phyloP scores from a whole-genome alignment of 352 stramenopile genomes.

The Phytophthora gonapodyides region DNA sequence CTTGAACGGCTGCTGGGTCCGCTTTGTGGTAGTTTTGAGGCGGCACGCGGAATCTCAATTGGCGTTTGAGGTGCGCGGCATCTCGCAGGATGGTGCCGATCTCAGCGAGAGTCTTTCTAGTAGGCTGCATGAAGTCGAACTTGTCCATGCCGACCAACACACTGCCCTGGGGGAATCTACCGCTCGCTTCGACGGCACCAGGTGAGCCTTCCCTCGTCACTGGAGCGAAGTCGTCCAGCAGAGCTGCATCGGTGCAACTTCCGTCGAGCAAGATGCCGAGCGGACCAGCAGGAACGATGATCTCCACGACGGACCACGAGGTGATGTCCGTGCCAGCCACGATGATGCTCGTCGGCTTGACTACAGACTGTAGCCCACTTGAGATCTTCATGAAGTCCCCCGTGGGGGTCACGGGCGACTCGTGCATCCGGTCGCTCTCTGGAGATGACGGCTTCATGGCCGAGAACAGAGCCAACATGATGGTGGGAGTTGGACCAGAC shows the following conservation, averaged over 20 bases:
- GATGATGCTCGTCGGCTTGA: slow-evolving; percentile 30
- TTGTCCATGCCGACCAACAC: slow-evolving; percentile 67
- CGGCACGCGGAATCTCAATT: slow-evolving; percentile 52
- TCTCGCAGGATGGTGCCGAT: slow-evolving; percentile 65
- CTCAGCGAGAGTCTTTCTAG: slow-evolving; percentile 52
- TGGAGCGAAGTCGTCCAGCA: slow-evolving; percentile 72
- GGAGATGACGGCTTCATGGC: slow-evolving; percentile 12
- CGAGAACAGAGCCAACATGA: slow-evolving; percentile 37
- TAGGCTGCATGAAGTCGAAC: slow-evolving; percentile 53
- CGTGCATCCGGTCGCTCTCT: slow-evolving; percentile 4
- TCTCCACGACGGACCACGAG: slow-evolving; percentile 33
- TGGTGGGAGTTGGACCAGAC: background rate
- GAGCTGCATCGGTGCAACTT: slow-evolving; percentile 35
- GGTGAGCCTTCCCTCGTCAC: slow-evolving; percentile 41
- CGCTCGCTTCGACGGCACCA: slow-evolving; percentile 54
- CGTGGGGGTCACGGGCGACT: slow-evolving; percentile 21
- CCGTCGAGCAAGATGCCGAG: slow-evolving; percentile 74
- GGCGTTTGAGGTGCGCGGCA: slow-evolving; percentile 52
- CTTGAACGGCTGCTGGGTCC: slow-evolving; percentile 1
- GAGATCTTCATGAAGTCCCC: slow-evolving; percentile 17
- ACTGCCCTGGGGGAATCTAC: slow-evolving; percentile 43
- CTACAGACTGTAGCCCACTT: background rate
- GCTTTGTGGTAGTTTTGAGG: slow-evolving; percentile 17
- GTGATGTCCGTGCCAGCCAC: slow-evolving; percentile 37
- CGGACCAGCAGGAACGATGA: slow-evolving; percentile 57